Evolutionary conservation across 108 stramenopile species (phyloP).

Genomic region (Cylindrotheca fusiformis): DNA sequence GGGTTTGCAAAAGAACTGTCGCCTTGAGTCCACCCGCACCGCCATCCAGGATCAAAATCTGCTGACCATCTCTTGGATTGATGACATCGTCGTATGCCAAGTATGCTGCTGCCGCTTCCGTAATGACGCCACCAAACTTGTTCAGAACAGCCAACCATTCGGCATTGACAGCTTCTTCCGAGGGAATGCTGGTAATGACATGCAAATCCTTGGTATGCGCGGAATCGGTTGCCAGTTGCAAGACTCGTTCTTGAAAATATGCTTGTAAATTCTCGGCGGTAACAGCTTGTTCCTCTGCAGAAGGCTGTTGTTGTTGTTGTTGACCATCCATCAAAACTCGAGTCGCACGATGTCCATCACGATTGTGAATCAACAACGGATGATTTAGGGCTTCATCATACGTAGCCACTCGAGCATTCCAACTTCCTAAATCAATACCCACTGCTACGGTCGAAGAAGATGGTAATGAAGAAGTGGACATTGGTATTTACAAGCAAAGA

Average conservation of each 20-base stretch:
- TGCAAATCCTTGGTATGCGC: constrained; percentile 31
- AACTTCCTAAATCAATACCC: constrained; percentile 36
- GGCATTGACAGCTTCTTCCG: neutral
- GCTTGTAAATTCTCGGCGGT: constrained; percentile 10
- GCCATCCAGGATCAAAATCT: constrained; percentile 66
- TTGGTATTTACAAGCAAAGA: neutral
- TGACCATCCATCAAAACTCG: constrained; percentile 3
- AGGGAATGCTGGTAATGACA: constrained; percentile 25
- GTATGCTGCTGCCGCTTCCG: constrained; percentile 30
- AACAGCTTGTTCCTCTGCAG: neutral
- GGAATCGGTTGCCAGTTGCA: constrained; percentile 26
- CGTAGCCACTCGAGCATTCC: constrained; percentile 33
- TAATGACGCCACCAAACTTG: constrained; percentile 25
- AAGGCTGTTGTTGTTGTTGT: neutral
- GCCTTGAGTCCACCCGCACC: constrained; percentile 65
- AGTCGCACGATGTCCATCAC: constrained; percentile 30
- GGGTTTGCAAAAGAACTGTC: constrained; percentile 20
- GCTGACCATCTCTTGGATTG: constrained; percentile 8
- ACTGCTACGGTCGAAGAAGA: constrained; percentile 16
- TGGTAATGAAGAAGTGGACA: neutral
- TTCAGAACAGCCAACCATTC: constrained; percentile 17
- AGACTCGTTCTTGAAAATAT: constrained; percentile 12
- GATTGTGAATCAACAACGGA: constrained; percentile 26
- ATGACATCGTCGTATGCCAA: constrained; percentile 26
- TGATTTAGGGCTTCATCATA: constrained; percentile 32